A percentile compares a stretch with the other conserved stretches of the same genome.
phyloP scores from a whole-genome alignment of 345 rosid species.

The Eutrema yunnanense region DNA sequence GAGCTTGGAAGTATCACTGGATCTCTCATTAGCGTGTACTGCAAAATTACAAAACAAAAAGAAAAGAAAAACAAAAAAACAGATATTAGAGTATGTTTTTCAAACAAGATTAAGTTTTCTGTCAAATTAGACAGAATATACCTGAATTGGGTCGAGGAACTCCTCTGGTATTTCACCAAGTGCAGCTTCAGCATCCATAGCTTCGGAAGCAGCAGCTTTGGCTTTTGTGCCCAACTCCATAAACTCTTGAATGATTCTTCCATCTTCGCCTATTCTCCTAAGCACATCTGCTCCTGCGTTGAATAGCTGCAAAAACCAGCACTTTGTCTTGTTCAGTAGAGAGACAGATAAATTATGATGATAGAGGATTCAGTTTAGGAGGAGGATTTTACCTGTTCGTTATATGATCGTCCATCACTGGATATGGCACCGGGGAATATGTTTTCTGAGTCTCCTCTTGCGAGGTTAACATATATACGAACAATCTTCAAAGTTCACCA shows the following conservation, averaged over 20 bases:
- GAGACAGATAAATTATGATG: neutral
- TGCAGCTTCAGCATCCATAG: conserved; percentile 89
- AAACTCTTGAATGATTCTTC: conserved; percentile 63
- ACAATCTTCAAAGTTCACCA: conserved; percentile 67
- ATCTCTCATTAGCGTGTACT: conserved; percentile 97
- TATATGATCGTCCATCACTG: conserved; percentile 92
- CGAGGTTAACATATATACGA: conserved; percentile 77
- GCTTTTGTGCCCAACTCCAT: conserved; percentile 74
- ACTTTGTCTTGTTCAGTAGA: conserved; percentile 9
- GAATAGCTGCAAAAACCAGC: conserved; percentile 55
- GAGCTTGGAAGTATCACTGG: conserved; percentile 97
- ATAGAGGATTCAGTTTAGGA: neutral
- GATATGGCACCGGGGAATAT: conserved; percentile 91
- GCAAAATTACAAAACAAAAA: conserved; percentile 12
- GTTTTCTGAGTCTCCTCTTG: conserved; percentile 72
- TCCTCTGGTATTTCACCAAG: conserved; percentile 97
- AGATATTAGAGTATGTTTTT: neutral
- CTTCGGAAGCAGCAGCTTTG: conserved; percentile 90
- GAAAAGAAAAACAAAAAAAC: no score
- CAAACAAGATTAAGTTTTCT: neutral
- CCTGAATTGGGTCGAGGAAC: conserved; percentile 73
- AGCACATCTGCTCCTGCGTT: conserved; percentile 84
- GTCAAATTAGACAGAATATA: neutral
- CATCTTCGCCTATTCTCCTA: conserved; percentile 72
- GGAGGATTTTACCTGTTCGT: conserved; percentile 63